These are phyloP conservation scores for Ocimum tenuiflorum DNA, from an alignment of 257 asterid genomes.

Conservation along the genomic window DNA sequence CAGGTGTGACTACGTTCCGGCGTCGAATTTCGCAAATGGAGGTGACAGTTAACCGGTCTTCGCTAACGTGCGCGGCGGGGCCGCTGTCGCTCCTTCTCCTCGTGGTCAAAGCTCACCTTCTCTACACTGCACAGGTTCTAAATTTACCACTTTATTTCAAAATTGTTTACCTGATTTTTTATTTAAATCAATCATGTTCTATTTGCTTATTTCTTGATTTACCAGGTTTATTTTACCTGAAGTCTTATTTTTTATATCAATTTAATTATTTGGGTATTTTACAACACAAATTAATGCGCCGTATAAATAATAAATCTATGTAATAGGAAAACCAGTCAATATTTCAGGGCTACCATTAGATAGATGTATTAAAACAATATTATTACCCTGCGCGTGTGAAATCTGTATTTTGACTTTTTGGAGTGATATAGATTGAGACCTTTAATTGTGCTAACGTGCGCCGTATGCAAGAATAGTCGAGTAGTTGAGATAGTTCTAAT, in stretches of 20 bases:
- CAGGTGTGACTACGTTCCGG: constrained; percentile 16
- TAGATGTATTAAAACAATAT: too few species aligned
- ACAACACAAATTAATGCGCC: neutral
- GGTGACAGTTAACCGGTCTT: constrained; percentile 30
- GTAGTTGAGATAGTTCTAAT: neutral
- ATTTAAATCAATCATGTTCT: neutral
- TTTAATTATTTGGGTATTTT: neutral
- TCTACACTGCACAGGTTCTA: constrained; percentile 25
- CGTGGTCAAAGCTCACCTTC: constrained; percentile 33
- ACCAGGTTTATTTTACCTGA: too few species aligned
- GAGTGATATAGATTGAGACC: neutral
- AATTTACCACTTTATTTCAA: neutral
- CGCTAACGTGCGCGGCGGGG: constrained; percentile 53
- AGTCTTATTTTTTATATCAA: neutral
- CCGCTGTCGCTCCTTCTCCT: constrained; percentile 20
- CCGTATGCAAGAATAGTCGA: neutral
- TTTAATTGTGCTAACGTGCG: constrained; percentile 18
- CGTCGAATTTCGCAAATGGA: constrained; percentile 37
- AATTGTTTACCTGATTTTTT: neutral
- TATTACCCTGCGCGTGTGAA: too few species aligned
- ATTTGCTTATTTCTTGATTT: neutral
- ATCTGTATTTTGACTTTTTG: neutral
- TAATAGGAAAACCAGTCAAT: too few species aligned
- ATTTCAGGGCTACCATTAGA: too few species aligned
- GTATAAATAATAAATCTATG: too few species aligned